Evolutionary conservation across 129 eudicot species (phyloP), one percentile per base, ranked within the genome.

Genomic region (Saposhnikovia divaricata): DNA sequence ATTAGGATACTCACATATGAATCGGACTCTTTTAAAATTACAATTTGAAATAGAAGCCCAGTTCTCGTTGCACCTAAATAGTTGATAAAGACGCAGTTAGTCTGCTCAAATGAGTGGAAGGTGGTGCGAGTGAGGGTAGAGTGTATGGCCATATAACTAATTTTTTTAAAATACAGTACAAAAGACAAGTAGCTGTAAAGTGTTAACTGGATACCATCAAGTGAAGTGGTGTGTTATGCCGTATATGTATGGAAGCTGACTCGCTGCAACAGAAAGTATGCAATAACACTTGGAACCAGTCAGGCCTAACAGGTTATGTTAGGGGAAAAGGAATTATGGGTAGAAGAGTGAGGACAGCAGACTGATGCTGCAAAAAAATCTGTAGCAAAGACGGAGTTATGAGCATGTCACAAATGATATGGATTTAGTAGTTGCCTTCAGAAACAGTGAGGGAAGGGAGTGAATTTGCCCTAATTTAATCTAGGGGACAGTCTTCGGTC

Each of bases 211-310:
- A 16, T 40, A 31, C 23, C 8, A 21, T 21, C 9, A 37, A 19
- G 37, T 3, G 44, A 55, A 55, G 71, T 37, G 71, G 72, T 40
- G 14, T 12, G 34, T 7, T 34, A 55, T 55, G 38, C 71, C 6
- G 3, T 63, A 0, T 6, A 28, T 34, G 4, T 55, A 39, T 77
- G 5, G 38, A 37, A 18, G 47, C 12, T 5, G n/a, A 10, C 25
- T 63, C 18, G 16, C 70, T 77, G 80, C 70, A 53, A 51, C 75
- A 37, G 80, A 55, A 43, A 77, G 27, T 55, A 42, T 37, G 19
- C 43, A 13, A 68, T 77, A 37, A 21, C 27, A 39, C 50, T 2
- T 55, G 19, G 19, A 4, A 45, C 59, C 9, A 16, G 50, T 25
- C 38, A 25, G 34, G 71, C 11, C 21, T 34, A 34, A 34, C 37